phyloP scores from a whole-genome alignment of 306 rosid species.

The Sechiopsis laciniata region DNA sequence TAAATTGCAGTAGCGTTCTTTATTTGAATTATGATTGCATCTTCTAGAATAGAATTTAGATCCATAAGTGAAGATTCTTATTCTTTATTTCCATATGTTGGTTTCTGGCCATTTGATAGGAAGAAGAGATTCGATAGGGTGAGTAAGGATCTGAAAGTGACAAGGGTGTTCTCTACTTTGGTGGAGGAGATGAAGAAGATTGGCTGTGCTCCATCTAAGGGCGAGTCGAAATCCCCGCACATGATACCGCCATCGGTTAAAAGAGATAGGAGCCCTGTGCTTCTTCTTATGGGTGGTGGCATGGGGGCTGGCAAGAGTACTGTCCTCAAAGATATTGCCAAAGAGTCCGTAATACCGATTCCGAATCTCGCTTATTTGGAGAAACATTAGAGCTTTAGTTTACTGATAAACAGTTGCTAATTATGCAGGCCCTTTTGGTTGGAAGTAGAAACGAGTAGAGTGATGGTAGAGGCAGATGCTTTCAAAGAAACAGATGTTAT shows the following conservation, averaged over 20 bases:
- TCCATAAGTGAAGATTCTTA: not conserved
- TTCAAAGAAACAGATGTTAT: conserved; percentile 79
- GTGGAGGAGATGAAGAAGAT: conserved; percentile 74
- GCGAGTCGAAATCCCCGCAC: conserved; percentile 35
- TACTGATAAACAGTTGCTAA: not conserved
- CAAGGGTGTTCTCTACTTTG: conserved; percentile 61
- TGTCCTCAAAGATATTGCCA: conserved; percentile 68
- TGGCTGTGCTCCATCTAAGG: conserved; percentile 21
- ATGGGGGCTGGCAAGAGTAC: conserved; percentile 99
- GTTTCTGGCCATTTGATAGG: conserved; percentile 28
- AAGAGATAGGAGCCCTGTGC: conserved; percentile 68
- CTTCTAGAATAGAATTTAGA: not conserved
- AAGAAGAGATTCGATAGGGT: conserved; percentile 65
- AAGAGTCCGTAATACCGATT: conserved; percentile 36
- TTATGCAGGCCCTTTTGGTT: conserved; percentile 66
- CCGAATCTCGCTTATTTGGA: not conserved
- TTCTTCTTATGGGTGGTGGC: conserved; percentile 91
- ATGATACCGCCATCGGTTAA: conserved; percentile 46
- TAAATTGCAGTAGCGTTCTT: no score
- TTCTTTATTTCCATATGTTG: not conserved
- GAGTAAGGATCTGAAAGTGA: conserved; percentile 48
- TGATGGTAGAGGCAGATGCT: conserved; percentile 92
- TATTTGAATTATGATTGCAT: not conserved
- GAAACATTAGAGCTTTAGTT: not conserved
- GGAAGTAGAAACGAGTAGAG: conserved; percentile 47